Evolutionary conservation across 2,329 filamentous ascomycete species (phyloP).

Genomic region (Penicillium sp.): DNA sequence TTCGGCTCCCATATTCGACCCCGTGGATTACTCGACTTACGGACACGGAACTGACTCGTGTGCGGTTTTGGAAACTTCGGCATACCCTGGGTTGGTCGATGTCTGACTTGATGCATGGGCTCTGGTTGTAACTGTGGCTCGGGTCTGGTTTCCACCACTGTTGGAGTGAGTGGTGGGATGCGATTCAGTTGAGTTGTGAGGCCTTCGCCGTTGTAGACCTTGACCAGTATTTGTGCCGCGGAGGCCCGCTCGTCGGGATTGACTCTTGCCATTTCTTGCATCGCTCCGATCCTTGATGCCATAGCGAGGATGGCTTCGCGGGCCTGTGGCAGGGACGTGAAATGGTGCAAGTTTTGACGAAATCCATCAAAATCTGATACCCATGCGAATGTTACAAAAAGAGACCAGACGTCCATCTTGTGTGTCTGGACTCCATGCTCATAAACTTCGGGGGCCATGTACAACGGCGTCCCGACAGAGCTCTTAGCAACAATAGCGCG

Average conservation of each 20-base stretch:
- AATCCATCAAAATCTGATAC: neutral
- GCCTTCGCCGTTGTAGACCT: neutral
- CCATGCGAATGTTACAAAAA: neutral
- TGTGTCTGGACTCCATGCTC: neutral
- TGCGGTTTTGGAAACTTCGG: neutral
- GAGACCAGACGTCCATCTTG: neutral
- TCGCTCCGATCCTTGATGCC: neutral
- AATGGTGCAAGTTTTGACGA: neutral
- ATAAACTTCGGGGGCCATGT: neutral
- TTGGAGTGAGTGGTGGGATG: neutral
- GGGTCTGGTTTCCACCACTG: neutral
- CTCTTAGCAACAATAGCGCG: neutral
- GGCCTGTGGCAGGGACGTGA: neutral
- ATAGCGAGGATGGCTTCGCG: neutral
- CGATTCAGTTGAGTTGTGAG: neutral
- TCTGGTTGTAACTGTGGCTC: neutral
- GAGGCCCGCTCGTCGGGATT: neutral
- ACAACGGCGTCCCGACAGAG: neutral
- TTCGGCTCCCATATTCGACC: neutral
- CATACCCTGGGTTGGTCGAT: neutral
- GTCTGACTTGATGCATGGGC: neutral
- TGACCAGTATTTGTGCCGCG: constrained; percentile 4
- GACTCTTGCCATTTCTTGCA: constrained; percentile 2
- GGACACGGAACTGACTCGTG: neutral
- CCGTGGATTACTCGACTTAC: neutral